These are phyloP conservation scores for Balansia obtecta DNA, from an alignment of 2,329 filamentous ascomycete species.

Conservation along the genomic window DNA sequence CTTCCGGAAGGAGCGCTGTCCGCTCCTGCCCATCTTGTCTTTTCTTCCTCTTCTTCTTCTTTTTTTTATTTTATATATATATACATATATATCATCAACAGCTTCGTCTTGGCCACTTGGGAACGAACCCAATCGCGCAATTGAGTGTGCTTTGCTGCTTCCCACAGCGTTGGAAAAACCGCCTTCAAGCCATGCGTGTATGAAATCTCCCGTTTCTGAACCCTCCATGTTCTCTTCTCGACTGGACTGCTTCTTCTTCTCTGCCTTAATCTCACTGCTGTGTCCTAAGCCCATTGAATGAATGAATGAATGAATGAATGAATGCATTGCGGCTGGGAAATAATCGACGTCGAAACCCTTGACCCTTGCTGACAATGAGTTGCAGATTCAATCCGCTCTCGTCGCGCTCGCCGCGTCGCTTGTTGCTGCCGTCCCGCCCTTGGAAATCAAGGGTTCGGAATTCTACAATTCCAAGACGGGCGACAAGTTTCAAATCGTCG, in stretches of 20 bases:
- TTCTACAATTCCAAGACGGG: slow-evolving; percentile 48
- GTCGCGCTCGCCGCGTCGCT: slow-evolving; percentile 40
- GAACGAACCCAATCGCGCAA: neutral
- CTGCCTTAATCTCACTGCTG: too few relatives aligned
- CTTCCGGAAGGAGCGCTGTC: slow-evolving; percentile 4
- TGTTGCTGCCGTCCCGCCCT: slow-evolving; percentile 42
- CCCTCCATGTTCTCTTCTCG: too few relatives aligned
- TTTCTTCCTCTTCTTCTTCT: too few relatives aligned
- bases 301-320: too few relatives aligned
- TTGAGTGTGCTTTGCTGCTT: slow-evolving; percentile 2
- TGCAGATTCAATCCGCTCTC: slow-evolving; percentile 30
- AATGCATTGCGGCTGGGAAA: neutral
- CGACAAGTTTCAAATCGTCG: slow-evolving; percentile 52
- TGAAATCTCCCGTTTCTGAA: neutral
- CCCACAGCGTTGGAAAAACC: neutral
- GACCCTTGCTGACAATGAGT: slow-evolving; percentile 3
- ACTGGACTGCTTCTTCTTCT: too few relatives aligned
- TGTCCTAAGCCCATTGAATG: neutral
- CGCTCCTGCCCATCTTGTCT: neutral
- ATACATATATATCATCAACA: neutral
- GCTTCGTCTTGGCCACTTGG: neutral
- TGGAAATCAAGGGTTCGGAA: slow-evolving; percentile 43
- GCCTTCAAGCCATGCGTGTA: slow-evolving; percentile 10
- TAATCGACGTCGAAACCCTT: neutral
- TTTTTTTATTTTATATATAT: too few relatives aligned